Percentiles rank a stretch among this genome's conserved stretches.
phyloP scores from a whole-genome alignment of 2,329 filamentous ascomycete species.

The Penicillium sp. region DNA sequence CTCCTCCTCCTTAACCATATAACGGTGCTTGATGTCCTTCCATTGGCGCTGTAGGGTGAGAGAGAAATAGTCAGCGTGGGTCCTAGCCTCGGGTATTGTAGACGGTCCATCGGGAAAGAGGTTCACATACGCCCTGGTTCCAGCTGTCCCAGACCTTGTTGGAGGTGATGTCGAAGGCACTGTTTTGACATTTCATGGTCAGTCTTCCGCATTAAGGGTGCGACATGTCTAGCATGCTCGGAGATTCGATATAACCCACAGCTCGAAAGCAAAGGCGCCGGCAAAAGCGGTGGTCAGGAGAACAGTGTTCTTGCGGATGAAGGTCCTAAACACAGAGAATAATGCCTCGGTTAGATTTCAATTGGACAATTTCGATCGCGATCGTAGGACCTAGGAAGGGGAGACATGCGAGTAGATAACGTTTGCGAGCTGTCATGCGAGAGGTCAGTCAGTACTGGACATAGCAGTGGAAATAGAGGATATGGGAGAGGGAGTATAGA shows the following conservation, averaged over 20 bases:
- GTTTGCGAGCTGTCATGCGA: constrained; percentile 40
- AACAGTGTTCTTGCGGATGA: constrained; percentile 78
- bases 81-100: constrained; percentile 6
- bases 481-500: background rate
- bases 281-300: constrained; percentile 83
- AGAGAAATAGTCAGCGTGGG: constrained; percentile 11
- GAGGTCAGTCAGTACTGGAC: constrained; percentile 24
- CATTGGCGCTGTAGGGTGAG: constrained; percentile 70
- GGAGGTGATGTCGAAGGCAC: constrained; percentile 71
- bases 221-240: constrained; percentile 1
- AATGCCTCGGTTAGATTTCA: constrained; percentile 13
- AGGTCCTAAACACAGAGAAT: constrained; percentile 48
- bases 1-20: constrained; percentile 62
- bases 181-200: constrained; percentile 36
- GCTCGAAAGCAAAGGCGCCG: constrained; percentile 80
- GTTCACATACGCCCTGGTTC: constrained; percentile 75
- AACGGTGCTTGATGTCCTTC: constrained; percentile 95
- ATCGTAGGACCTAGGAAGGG: constrained; percentile 13
- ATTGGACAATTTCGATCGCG: constrained; percentile 14
- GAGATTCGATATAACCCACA: constrained; percentile 54
- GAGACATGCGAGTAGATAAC: constrained; percentile 54
- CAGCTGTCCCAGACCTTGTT: constrained; percentile 81
- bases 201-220: constrained; percentile 5
- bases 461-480: constrained; percentile 25
- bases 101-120: constrained; percentile 1